Evolutionary conservation across 2,329 filamentous ascomycete genomes (phyloP), one percentile per base, ranked within the genome.

Genomic region (Xylariaceae sp.): DNA sequence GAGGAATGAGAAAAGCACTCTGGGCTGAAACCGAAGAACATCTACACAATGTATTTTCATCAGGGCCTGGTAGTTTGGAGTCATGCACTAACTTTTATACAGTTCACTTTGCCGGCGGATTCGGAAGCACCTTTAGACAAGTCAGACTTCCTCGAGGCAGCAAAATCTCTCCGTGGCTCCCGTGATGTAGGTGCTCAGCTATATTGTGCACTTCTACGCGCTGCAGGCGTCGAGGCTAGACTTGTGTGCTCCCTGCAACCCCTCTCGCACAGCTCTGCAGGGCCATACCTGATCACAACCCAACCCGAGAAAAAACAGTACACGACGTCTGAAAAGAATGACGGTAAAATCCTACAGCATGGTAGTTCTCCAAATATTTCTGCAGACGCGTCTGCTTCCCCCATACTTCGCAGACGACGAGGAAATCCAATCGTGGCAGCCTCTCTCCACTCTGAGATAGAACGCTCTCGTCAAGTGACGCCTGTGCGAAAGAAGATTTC

Each of bases 221-320:
- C 86, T n/a, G 85, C 82, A n/a, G 92, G 90, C 2, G 85, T 97
- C 5, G 85, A 91, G 63, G 81, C 90, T 4, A 83, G 94, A 10
- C 79, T 99, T 3, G 89, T 97, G 0, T 97, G 92, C 73, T 99
- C 94, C 3, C 76, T 99, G 2, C 94, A 99, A 66, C 85, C 88
- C 1, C 78, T 99, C 0, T 81, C 89, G 0, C 92, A 92, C 65
- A 78, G 80, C 2, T 81, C 79, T 4, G 74, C 77, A 0, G 81
- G 77, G 0, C 82, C 82, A 1, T 73, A 76, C 0, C 72, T 84
- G 61, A 74, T 77, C 0, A 79, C 77, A 39, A 71, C 75, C 4
- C 23, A 30, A 30, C 71, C 67, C 2, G 67, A 75, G 65, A 17
- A 65, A 3, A 73, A 72, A 55, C 67, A 66, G 0, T 68, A 61